Evolutionary conservation across 768 basidiomycete genomes (phyloP).

Genomic region (Chiua virens): DNA sequence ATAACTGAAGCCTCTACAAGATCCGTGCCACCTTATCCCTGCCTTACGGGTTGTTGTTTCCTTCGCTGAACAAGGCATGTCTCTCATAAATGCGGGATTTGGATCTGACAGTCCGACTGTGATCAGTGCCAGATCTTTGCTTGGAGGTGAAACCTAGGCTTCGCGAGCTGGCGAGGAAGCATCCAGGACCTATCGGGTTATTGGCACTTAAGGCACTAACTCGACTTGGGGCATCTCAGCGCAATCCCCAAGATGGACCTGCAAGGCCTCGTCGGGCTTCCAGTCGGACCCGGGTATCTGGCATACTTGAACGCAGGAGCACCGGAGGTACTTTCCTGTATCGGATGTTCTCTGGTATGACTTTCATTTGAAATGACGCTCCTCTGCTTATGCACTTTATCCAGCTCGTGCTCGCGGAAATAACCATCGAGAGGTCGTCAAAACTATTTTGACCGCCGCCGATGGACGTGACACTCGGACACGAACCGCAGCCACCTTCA

Average conservation of each 20-base stretch:
- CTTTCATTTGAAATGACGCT: not conserved
- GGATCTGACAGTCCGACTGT: not conserved
- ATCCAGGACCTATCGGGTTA: slow-evolving; percentile 13
- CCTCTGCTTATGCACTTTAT: not conserved
- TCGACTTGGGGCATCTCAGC: not conserved
- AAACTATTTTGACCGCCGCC: slow-evolving; percentile 4
- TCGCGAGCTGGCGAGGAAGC: slow-evolving; percentile 8
- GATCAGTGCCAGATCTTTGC: slow-evolving; percentile 3
- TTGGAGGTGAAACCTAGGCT: slow-evolving; percentile 4
- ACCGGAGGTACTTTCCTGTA: slow-evolving; percentile 8
- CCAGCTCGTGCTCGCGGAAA: slow-evolving; percentile 3
- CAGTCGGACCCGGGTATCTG: too few relatives aligned
- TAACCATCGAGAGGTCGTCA: slow-evolving; percentile 6
- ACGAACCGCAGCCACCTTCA: slow-evolving; percentile 14
- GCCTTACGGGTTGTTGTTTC: slow-evolving; percentile 9
- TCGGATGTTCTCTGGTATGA: slow-evolving; percentile 5
- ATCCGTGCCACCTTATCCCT: slow-evolving; percentile 9
- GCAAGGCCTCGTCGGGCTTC: too few relatives aligned
- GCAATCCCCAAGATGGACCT: too few relatives aligned
- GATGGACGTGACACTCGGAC: slow-evolving; percentile 3
- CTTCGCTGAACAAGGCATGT: slow-evolving; percentile 3
- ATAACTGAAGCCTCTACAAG: not conserved
- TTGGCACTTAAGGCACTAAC: slow-evolving; percentile 22
- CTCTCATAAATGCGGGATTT: not conserved
- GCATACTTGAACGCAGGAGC: slow-evolving; percentile 1